Evolutionary conservation across 169 alveolate genomes (phyloP).

Genomic region (Eimeria praecox): DNA sequence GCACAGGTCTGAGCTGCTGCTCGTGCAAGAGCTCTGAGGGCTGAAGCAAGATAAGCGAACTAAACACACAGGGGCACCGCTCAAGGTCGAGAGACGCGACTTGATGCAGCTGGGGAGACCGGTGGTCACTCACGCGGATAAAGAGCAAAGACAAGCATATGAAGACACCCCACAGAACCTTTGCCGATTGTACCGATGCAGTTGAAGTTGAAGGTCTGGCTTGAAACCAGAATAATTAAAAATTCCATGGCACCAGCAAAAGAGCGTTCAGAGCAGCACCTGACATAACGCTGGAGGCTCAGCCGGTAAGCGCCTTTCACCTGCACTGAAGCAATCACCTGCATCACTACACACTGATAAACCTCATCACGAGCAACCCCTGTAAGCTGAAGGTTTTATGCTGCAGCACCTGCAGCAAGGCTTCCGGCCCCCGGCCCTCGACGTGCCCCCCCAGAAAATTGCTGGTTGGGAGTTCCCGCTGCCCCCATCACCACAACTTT

Average conservation of each 20-base stretch:
- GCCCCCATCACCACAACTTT: conserved; percentile 81
- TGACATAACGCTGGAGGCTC: conserved; percentile 70
- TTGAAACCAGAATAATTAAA: too few species aligned
- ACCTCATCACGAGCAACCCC: conserved; percentile 78
- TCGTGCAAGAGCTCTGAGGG: background rate
- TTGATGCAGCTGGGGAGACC: background rate
- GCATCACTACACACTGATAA: conserved; percentile 86
- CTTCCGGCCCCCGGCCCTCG: conserved; percentile 78
- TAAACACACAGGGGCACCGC: too few species aligned
- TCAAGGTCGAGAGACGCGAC: too few species aligned
- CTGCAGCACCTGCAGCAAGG: conserved; percentile 80
- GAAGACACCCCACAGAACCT: background rate
- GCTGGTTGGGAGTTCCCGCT: conserved; percentile 85
- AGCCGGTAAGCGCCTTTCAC: conserved; percentile 83
- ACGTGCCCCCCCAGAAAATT: conserved; percentile 81
- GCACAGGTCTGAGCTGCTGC: background rate
- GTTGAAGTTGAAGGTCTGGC: too few species aligned
- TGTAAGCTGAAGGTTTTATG: conserved; percentile 76
- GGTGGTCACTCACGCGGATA: background rate
- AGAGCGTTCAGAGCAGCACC: background rate
- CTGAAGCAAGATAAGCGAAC: too few species aligned
- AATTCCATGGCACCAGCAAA: background rate
- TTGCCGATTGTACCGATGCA: background rate
- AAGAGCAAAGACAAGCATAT: background rate
- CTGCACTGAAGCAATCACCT: conserved; percentile 83